Evolutionary conservation across 805 yeast species (phyloP), one percentile per base, ranked within the genome.

Genomic region (Ascoidea tarda): DNA sequence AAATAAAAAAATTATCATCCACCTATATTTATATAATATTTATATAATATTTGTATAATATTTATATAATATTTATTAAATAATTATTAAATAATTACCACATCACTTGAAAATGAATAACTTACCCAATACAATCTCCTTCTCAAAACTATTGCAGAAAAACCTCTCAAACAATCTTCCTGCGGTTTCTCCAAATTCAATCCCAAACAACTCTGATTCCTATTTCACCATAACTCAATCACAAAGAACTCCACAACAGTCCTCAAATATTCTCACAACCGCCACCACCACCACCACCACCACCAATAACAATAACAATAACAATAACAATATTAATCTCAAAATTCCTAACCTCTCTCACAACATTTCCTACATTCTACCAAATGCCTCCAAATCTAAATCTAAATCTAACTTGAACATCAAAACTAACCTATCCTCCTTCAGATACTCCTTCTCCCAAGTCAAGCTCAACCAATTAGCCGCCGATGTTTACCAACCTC

Each of bases 401-500:
- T 33, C 10, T 6, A 6, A 38, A 38, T 38, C 14, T 38, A 14
- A 38, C 8, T 38, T 8, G 44, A 38, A 38, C 44, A 10, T 14
- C 8, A 38, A 38, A 10, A 38, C 8, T 38, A 38, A 38, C 44
- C 44, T 4, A 10, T 38, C 44, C 14, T 38, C 14, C 14, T 38
- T 14, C 8, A 56, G 69, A 45, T 61, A 66, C 0, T 66, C 71
- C 4, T 58, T 68, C 54, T 67, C 74, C 3, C 72, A 68, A 50
- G 45, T 69, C 51, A 59, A 63, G 52, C 55, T 70, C 14, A 59
- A 61, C 12, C 59, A 61, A 31, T 57, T 69, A 28, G 60, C 63
- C 5, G 60, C 60, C 1, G 59, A 62, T 6, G 56, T 60, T 5
- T 59, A 69, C 53, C 66, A 68, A 21, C 59, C 64, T n/a, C 56